These are phyloP conservation scores for Camelina neglecta DNA, from an alignment of 345 rosid genomes.

Conservation along the genomic window DNA sequence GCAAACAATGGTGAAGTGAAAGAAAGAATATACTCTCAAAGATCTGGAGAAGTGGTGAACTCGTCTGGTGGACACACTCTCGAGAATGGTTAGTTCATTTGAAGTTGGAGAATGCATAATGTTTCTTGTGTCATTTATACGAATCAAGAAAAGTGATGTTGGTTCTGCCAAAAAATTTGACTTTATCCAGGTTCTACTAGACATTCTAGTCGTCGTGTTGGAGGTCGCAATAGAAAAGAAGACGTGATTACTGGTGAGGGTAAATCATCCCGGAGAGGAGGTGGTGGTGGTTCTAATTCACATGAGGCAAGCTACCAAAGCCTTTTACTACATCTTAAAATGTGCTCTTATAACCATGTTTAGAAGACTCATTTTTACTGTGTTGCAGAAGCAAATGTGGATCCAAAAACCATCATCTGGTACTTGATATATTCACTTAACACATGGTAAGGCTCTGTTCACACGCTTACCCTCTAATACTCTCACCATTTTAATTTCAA, in stretches of 20 bases:
- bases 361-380: conserved; percentile 26
- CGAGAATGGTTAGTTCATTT: conserved; percentile 51
- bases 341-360: conserved; percentile 23
- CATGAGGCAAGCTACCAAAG: conserved; percentile 58
- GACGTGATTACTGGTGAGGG: conserved; percentile 50
- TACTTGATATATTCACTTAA: conserved; percentile 50
- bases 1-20: conserved; percentile 49
- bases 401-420: conserved; percentile 76
- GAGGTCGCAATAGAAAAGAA: conserved; percentile 49
- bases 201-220: conserved; percentile 49
- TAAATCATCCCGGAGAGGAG: conserved; percentile 67
- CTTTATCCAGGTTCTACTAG: conserved; percentile 51
- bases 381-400: conserved; percentile 83
- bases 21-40: conserved; percentile 41
- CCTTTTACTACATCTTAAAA: not conserved
- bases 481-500: not conserved
- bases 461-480: not conserved
- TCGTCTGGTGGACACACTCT: conserved; percentile 43
- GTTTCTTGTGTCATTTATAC: conserved; percentile 4
- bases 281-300: conserved; percentile 51
- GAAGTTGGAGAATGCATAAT: conserved; percentile 24
- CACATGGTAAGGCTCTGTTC: conserved; percentile 43
- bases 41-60: conserved; percentile 32
- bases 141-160: not conserved
- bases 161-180: conserved; percentile 12